Conservation (phyloP, 2,329 filamentous ascomycete species). For the Didymella arachidicola region DNA sequence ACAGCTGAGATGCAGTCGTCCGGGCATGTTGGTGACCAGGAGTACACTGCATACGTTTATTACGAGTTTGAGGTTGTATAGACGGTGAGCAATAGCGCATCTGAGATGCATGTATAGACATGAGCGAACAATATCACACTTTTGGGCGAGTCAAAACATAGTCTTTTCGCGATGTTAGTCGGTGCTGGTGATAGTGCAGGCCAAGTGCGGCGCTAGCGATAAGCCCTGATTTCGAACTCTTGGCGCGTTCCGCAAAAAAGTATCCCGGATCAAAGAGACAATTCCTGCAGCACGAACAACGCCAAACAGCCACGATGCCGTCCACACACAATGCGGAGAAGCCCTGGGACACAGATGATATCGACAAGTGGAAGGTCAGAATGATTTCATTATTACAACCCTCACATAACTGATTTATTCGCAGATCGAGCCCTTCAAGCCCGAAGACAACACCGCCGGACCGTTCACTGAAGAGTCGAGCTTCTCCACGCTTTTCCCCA, state of each 20-base stretch:
- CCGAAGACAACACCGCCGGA: slow-evolving; percentile 83
- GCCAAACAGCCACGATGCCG: slow-evolving; percentile 67
- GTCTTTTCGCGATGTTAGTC: neutral
- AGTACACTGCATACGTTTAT: slow-evolving; percentile 97
- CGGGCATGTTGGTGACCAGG: slow-evolving; percentile 72
- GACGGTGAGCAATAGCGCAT: neutral
- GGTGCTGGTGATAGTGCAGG: neutral
- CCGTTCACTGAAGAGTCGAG: slow-evolving; percentile 92
- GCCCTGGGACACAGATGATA: slow-evolving; percentile 88
- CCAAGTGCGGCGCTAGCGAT: slow-evolving; percentile 7
- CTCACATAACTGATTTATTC: slow-evolving; percentile 7
- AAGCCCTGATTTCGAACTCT: slow-evolving; percentile 1
- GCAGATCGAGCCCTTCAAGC: slow-evolving; percentile 80
- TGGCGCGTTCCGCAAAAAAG: slow-evolving; percentile 20
- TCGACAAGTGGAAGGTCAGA: slow-evolving; percentile 90
- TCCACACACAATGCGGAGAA: slow-evolving; percentile 83
- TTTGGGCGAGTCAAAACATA: neutral
- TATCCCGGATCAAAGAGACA: neutral
- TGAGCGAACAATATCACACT: slow-evolving; percentile 15
- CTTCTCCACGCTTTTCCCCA: slow-evolving; percentile 87
- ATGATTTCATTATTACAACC: neutral
- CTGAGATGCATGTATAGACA: slow-evolving; percentile 18
- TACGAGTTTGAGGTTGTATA: slow-evolving; percentile 84
- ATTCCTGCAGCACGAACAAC: slow-evolving; percentile 6
- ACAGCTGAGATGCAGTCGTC: slow-evolving; percentile 85